Evolutionary conservation across 805 yeast species (phyloP).

Genomic region (Yamadazyma philogaea): DNA sequence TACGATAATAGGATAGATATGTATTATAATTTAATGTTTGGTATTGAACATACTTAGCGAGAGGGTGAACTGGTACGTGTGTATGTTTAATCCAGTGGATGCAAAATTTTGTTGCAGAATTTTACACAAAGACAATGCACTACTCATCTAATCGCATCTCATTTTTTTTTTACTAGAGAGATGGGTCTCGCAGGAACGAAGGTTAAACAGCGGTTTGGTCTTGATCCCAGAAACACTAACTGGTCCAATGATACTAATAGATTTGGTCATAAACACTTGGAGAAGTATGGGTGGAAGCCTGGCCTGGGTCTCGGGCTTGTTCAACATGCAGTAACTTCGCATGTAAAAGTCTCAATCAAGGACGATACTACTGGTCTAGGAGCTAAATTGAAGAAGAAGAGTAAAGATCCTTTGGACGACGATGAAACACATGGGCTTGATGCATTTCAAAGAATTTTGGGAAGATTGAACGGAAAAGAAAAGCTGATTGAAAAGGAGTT

Average conservation of each 20-base stretch:
- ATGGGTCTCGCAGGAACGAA: conserved; percentile 86
- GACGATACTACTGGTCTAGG: conserved; percentile 87
- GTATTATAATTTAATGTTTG: neutral
- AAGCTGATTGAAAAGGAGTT: conserved; percentile 60
- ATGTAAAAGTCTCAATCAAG: conserved; percentile 78
- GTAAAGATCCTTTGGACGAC: conserved; percentile 66
- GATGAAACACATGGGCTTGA: conserved; percentile 91
- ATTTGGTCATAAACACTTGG: conserved; percentile 85
- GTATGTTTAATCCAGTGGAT: neutral
- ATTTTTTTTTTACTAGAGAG: conserved; percentile 2
- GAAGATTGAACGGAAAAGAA: conserved; percentile 84
- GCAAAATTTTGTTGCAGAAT: neutral
- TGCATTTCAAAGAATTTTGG: conserved; percentile 86
- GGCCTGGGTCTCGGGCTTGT: conserved; percentile 84
- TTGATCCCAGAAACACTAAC: conserved; percentile 88
- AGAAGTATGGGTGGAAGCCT: conserved; percentile 86
- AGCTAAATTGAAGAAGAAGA: conserved; percentile 63
- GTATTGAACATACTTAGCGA: neutral
- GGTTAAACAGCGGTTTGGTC: conserved; percentile 79
- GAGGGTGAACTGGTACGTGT: neutral
- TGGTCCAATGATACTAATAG: conserved; percentile 87
- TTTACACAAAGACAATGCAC: neutral
- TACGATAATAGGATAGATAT: conserved; percentile 28
- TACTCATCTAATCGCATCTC: conserved; percentile 12
- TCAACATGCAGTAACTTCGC: conserved; percentile 65